phyloP scores from a whole-genome alignment of 345 rosid genomes.

The Rubroshorea leprosula region DNA sequence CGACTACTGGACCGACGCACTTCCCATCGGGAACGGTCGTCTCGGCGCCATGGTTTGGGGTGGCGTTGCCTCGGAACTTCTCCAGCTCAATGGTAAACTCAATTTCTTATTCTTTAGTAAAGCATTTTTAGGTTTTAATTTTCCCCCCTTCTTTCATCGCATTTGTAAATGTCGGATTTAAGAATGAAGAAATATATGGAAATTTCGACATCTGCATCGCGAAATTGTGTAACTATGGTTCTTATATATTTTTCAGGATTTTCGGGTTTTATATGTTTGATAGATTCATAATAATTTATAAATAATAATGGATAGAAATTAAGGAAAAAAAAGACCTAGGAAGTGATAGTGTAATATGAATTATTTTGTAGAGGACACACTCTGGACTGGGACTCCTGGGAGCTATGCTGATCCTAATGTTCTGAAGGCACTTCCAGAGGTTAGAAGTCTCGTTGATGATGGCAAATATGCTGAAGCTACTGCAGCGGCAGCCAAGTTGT shows the following conservation, averaged over 20 bases:
- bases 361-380: conserved; percentile 60
- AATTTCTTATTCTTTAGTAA: not conserved
- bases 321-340: no score
- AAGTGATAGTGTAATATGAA: not conserved
- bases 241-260: no score
- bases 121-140: not conserved
- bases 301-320: no score
- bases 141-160: no score
- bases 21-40: conserved; percentile 87
- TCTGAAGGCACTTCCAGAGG: conserved; percentile 52
- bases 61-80: conserved; percentile 58
- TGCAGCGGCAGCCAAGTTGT: conserved; percentile 50
- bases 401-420: conserved; percentile 58
- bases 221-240: no score
- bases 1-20: conserved; percentile 75
- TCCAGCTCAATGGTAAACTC: conserved; percentile 62
- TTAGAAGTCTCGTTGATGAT: conserved; percentile 62
- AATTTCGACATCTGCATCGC: no score
- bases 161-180: no score
- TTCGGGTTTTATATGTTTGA: no score
- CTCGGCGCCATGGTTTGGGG: conserved; percentile 96
- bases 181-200: no score
- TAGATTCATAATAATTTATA: no score
- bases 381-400: conserved; percentile 86
- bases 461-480: conserved; percentile 69